These are phyloP conservation scores for Eimeria tenella DNA, from an alignment of 169 alveolate species.

Conservation along the genomic window DNA sequence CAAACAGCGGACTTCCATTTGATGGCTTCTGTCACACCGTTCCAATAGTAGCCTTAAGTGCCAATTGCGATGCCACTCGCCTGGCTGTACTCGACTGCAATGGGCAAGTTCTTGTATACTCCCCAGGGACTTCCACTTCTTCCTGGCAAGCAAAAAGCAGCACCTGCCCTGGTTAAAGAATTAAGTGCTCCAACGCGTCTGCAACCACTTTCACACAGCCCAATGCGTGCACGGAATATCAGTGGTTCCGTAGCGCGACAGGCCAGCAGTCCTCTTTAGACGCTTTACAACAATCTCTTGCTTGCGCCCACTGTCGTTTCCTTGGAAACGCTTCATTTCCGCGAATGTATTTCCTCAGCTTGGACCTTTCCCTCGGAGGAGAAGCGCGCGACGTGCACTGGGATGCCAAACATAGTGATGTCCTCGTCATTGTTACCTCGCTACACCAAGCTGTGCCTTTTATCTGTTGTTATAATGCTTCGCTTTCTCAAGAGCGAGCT, in stretches of 20 bases:
- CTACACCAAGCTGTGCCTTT: conserved; percentile 10
- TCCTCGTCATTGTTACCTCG: not conserved
- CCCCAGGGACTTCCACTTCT: not conserved
- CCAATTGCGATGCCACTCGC: conserved; percentile 1
- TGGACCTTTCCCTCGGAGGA: not conserved
- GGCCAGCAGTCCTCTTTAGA: not conserved
- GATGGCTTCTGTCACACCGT: conserved; percentile 22
- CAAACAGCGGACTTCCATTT: not conserved
- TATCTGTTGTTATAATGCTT: not conserved
- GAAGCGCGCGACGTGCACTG: not conserved
- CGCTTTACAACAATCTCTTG: not conserved
- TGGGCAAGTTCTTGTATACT: not conserved
- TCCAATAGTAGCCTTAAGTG: not conserved
- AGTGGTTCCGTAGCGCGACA: not conserved
- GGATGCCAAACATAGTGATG: not conserved
- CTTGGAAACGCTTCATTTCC: not conserved
- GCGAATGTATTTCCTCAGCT: not conserved
- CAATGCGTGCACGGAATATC: not conserved
- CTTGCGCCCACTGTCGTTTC: too few relatives aligned
- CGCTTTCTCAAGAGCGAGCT: not conserved
- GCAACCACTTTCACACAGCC: not conserved
- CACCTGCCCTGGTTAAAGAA: not conserved
- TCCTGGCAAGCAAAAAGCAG: not conserved
- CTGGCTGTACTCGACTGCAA: conserved; percentile 35
- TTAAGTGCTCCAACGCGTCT: not conserved